These are phyloP conservation scores for Penicillium oxalicum DNA, from an alignment of 2,329 filamentous ascomycete genomes.

Conservation along the genomic window DNA sequence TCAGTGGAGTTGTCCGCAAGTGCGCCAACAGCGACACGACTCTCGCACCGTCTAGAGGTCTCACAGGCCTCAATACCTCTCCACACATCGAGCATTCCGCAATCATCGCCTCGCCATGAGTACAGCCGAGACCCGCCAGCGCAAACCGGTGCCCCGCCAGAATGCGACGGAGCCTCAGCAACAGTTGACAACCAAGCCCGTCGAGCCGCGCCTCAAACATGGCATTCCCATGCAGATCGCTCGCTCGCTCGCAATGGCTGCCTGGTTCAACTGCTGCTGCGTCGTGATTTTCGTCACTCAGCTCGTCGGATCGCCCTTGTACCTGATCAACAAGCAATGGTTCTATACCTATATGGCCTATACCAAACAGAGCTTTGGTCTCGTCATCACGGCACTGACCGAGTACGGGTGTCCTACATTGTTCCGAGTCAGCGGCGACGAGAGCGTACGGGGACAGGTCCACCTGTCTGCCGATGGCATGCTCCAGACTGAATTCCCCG, in stretches of 20 bases:
- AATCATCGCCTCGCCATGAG: slow-evolving; percentile 23
- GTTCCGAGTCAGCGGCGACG: slow-evolving; percentile 58
- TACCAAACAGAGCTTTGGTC: slow-evolving; percentile 59
- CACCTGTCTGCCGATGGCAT: slow-evolving; percentile 52
- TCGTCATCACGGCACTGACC: slow-evolving; percentile 57
- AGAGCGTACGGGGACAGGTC: slow-evolving; percentile 55
- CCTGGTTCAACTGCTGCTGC: slow-evolving; percentile 42
- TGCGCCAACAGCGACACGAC: neutral
- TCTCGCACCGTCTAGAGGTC: too few species aligned
- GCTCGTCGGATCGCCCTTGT: slow-evolving; percentile 55
- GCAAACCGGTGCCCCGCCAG: slow-evolving; percentile 19
- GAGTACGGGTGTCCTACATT: slow-evolving; percentile 59
- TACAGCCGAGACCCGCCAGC: slow-evolving; percentile 28
- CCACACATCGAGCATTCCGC: too few species aligned
- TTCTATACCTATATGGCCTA: slow-evolving; percentile 61
- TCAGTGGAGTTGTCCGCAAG: neutral
- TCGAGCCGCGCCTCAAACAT: slow-evolving; percentile 40
- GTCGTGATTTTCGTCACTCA: slow-evolving; percentile 49
- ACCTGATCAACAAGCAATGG: slow-evolving; percentile 55
- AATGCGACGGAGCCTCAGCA: slow-evolving; percentile 15
- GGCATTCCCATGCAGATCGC: slow-evolving; percentile 41
- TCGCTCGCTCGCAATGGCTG: slow-evolving; percentile 40
- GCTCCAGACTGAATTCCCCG: slow-evolving; percentile 54
- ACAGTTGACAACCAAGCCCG: slow-evolving; percentile 16
- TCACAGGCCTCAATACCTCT: too few species aligned